These are phyloP conservation scores for Oryza meyeriana DNA, from an alignment of 176 grass and related monocot genomes.

Conservation along the genomic window DNA sequence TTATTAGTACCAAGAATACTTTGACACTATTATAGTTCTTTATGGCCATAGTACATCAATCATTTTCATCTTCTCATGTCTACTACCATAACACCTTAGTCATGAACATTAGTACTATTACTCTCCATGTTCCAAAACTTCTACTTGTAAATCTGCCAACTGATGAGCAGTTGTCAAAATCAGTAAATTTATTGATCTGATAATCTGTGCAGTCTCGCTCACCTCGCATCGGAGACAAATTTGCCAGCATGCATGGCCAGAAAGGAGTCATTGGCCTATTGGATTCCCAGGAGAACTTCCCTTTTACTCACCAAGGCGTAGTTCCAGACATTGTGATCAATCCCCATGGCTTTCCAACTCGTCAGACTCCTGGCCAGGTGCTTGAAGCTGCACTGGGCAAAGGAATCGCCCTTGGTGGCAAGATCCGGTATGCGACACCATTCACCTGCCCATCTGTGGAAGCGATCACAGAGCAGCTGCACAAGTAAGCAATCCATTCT, in stretches of 20 bases:
- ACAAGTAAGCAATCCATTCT: slow-evolving; percentile 58
- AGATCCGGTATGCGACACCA: slow-evolving; percentile 76
- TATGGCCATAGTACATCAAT: not conserved
- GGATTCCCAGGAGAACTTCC: slow-evolving; percentile 92
- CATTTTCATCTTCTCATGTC: not conserved
- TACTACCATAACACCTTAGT: not conserved
- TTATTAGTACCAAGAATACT: not conserved
- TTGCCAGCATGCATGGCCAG: slow-evolving; percentile 98
- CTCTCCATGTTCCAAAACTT: not conserved
- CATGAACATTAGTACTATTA: not conserved
- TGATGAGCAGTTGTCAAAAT: not conserved
- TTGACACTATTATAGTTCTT: not conserved
- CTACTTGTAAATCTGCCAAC: not conserved
- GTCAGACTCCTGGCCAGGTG: slow-evolving; percentile 92
- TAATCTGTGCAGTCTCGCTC: slow-evolving; percentile 53
- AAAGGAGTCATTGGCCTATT: slow-evolving; percentile 91
- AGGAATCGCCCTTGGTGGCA: slow-evolving; percentile 70
- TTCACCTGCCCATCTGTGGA: slow-evolving; percentile 79
- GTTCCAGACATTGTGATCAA: slow-evolving; percentile 97
- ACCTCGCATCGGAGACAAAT: slow-evolving; percentile 83
- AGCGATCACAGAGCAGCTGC: slow-evolving; percentile 73
- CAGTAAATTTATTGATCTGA: slow-evolving; percentile 7
- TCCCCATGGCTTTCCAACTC: slow-evolving; percentile 89
- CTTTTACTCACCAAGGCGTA: slow-evolving; percentile 79
- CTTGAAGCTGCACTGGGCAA: slow-evolving; percentile 96